Evolutionary conservation across 192 early-diverging fungal species (phyloP).

Genomic region (Entophlyctis luteolus): DNA sequence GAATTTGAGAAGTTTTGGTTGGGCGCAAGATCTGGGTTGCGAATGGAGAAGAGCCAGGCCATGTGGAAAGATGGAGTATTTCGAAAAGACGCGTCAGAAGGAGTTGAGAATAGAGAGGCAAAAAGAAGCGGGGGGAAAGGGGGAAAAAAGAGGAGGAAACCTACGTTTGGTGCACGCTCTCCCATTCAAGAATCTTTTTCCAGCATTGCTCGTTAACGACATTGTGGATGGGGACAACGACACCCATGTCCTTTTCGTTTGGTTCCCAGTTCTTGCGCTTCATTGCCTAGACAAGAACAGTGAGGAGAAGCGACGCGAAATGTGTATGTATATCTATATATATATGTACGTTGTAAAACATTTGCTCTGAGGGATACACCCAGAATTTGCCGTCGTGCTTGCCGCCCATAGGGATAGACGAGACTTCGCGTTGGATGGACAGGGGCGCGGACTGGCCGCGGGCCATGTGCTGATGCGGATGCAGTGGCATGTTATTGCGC

Average conservation of each 20-base stretch:
- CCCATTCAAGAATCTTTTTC: slow-evolving; percentile 94
- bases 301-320: background rate
- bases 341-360: slow-evolving; percentile 26
- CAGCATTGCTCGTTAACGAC: slow-evolving; percentile 95
- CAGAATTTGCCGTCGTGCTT: slow-evolving; percentile 55
- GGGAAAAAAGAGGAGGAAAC: background rate
- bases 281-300: slow-evolving; percentile 8
- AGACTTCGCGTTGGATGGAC: slow-evolving; percentile 74
- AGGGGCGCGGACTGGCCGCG: slow-evolving; percentile 64
- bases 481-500: slow-evolving; percentile 84
- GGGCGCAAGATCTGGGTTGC: slow-evolving; percentile 44
- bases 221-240: slow-evolving; percentile 97
- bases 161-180: slow-evolving; percentile 59
- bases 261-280: slow-evolving; percentile 29
- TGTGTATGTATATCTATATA: background rate
- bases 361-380: slow-evolving; percentile 87
- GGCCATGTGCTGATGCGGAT: slow-evolving; percentile 64
- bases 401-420: slow-evolving; percentile 72
- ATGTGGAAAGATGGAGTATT: too few species aligned
- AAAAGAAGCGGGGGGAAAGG: slow-evolving; percentile 17
- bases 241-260: slow-evolving; percentile 35
- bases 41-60: background rate
- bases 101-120: slow-evolving; percentile 29
- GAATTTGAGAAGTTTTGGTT: slow-evolving; percentile 73
- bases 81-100: background rate